Evolutionary conservation across 495 filamentous ascomycete genomes (phyloP).

Genomic region (Hypoxylon rickii): DNA sequence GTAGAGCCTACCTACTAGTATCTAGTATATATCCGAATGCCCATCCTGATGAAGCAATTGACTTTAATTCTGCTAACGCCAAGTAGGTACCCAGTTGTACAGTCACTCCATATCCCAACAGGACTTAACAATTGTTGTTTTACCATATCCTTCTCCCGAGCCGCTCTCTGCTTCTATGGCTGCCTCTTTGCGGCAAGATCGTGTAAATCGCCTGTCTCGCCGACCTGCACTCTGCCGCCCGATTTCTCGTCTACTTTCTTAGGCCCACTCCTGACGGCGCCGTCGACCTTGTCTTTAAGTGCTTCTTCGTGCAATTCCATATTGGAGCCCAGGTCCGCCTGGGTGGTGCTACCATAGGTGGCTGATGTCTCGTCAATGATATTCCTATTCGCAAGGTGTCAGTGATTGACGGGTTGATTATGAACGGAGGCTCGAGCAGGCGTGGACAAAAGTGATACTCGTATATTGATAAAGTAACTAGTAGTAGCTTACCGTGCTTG

Average conservation of each 20-base stretch:
- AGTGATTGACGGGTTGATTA: too few relatives aligned
- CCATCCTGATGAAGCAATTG: too few relatives aligned
- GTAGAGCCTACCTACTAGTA: too few relatives aligned
- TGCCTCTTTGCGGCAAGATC: slow-evolving; percentile 34
- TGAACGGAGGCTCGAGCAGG: too few relatives aligned
- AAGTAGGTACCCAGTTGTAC: too few relatives aligned
- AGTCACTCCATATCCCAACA: background rate
- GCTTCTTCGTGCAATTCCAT: slow-evolving; percentile 22
- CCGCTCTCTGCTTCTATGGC: background rate
- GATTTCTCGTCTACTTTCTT: slow-evolving; percentile 29
- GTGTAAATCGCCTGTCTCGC: slow-evolving; percentile 38
- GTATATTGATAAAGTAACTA: background rate
- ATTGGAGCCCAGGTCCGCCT: slow-evolving; percentile 24
- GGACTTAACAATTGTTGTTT: background rate
- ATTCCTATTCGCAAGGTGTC: slow-evolving; percentile 17
- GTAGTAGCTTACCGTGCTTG: slow-evolving; percentile 29
- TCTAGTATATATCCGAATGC: too few relatives aligned
- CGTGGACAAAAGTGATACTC: background rate
- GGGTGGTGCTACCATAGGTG: slow-evolving; percentile 9
- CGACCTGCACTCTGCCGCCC: slow-evolving; percentile 36
- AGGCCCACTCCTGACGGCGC: slow-evolving; percentile 26
- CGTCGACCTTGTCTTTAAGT: slow-evolving; percentile 37
- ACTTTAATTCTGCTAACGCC: too few relatives aligned
- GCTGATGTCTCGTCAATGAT: slow-evolving; percentile 30
- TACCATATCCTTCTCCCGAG: background rate